Base-by-base conservation (phyloP, 805 yeast genomes). In the Wickerhamomyces kurtzmanii region DNA sequence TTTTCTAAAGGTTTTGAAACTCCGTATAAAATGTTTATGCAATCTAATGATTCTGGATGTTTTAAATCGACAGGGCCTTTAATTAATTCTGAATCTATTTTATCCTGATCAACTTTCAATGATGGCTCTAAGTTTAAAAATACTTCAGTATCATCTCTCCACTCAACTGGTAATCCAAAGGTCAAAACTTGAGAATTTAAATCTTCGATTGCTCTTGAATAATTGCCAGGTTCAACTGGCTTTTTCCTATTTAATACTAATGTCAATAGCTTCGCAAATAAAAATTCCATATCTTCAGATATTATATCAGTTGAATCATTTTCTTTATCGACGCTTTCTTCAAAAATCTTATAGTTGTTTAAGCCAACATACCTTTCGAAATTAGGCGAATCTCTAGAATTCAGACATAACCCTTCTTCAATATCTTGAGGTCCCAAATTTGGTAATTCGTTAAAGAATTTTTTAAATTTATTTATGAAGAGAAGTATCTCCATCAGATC, bases 131-230 rank as follows among this genome's bases (percentile, higher is more conserved):
- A 4, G 11, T 12, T 12, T 21, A 7, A 9, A 6, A 35, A 36
- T 5, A 46, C 29, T 3, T 26, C 32, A 2, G 38, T 27, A 30
- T 46, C 49, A 33, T 46, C 41, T 29, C 51, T 34, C 52, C 52
- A 47, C 31, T 45, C 49, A 6, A 17, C 21, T 4, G 52, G 52
- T n/a, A 47, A 28, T 3, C 52, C 51, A 31, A 33, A 39, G 2
- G 3, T 12, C 11, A 30, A 19, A 5, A 37, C 40, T 9, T 19
- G 15, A 2, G 31, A 12, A 20, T 36, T 41, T 12, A 45, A 29
- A 13, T 43, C 48, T 20, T 14, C 14, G 3, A 43, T 17, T 3
- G 42, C 39, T 22, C 32, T 43, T 3, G 31, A 11, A n/a, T 34
- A 9, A 11, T 24, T 29, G 6, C 28, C 12, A 26, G 18, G 28